phyloP scores from a whole-genome alignment of 1,139 yeast genomes.

The Pichia sp. region DNA sequence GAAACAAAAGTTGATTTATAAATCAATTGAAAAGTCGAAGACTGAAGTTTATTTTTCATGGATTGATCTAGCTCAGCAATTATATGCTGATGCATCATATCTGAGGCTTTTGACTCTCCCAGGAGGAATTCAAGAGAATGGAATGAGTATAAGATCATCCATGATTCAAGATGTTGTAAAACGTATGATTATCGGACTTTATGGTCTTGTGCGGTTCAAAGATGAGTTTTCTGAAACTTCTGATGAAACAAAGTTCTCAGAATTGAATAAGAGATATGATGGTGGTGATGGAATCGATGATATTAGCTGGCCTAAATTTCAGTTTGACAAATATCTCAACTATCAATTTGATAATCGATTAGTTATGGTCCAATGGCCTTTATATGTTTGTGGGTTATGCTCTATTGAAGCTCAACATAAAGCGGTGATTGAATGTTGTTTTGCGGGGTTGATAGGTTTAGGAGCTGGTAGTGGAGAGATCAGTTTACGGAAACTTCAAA shows the following conservation, averaged over 20 bases:
- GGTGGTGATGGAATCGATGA: conserved; percentile 1
- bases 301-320: conserved; percentile 12
- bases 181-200: conserved; percentile 32
- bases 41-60: conserved; percentile 38
- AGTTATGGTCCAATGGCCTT: conserved; percentile 35
- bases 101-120: conserved; percentile 34
- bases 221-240: conserved; percentile 15
- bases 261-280: no score
- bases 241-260: conserved; percentile 3
- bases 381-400: conserved; percentile 32
- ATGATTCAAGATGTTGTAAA: conserved; percentile 37
- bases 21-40: conserved; percentile 16
- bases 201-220: conserved; percentile 21
- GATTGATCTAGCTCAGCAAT: conserved; percentile 49
- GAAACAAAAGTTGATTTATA: no score
- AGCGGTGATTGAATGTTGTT: conserved; percentile 28
- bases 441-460: conserved; percentile 28
- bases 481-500: conserved; percentile 27
- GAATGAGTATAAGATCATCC: conserved; percentile 31
- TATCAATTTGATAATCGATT: conserved; percentile 31
- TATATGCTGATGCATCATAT: conserved; percentile 40
- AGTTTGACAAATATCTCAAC: conserved; percentile 23
- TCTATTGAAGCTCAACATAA: conserved; percentile 28
- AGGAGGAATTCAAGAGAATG: conserved; percentile 28
- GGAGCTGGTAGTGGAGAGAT: conserved; percentile 34